These are phyloP conservation scores for Termitomyces sp. DNA, from an alignment of 768 basidiomycete species.

Conservation along the genomic window DNA sequence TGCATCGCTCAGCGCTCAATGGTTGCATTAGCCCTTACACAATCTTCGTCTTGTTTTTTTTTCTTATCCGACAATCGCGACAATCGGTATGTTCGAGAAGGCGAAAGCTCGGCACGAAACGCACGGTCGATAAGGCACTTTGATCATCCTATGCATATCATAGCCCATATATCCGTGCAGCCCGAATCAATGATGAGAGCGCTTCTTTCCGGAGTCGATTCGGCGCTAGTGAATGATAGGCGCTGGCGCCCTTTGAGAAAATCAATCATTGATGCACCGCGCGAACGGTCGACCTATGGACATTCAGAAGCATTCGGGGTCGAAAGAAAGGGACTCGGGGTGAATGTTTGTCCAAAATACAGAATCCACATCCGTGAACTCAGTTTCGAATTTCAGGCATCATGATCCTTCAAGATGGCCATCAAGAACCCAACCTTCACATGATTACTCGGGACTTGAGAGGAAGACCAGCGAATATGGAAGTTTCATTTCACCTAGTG, in stretches of 20 bases:
- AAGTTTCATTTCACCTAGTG: background rate
- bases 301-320: background rate
- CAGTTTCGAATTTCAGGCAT: background rate
- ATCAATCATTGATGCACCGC: background rate
- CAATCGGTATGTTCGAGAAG: background rate
- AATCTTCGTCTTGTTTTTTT: background rate
- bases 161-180: background rate
- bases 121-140: background rate
- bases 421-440: background rate
- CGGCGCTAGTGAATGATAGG: background rate
- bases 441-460: background rate
- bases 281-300: background rate
- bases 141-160: background rate
- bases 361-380: background rate
- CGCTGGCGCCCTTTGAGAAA: background rate
- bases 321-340: background rate
- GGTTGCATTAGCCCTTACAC: background rate
- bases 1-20: background rate
- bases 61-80: background rate
- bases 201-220: background rate
- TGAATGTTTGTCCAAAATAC: background rate
- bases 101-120: background rate
- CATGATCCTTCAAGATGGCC: background rate
- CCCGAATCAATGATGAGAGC: background rate
- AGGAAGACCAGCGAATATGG: background rate